These are phyloP conservation scores for Favolaschia claudopus DNA, from an alignment of 768 basidiomycete species.

Conservation along the genomic window DNA sequence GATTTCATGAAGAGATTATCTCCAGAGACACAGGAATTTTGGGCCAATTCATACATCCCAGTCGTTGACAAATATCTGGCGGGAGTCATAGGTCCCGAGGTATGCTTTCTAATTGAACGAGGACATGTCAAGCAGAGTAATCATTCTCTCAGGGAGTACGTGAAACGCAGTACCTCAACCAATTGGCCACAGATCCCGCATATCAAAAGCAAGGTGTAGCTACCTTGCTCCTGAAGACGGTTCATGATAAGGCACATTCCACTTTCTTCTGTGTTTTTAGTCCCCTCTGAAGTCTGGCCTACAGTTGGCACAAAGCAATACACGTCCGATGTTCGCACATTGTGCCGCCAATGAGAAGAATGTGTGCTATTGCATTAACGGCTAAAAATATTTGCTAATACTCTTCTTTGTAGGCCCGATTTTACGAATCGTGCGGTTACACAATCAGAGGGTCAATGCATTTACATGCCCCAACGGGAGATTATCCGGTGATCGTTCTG, in stretches of 20 bases:
- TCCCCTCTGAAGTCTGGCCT: constrained; percentile 2
- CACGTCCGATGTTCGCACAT: constrained; percentile 9
- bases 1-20: constrained; percentile 35
- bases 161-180: constrained; percentile 40
- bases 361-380: background rate
- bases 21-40: constrained; percentile 33
- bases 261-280: background rate
- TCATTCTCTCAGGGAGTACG: constrained; percentile 29
- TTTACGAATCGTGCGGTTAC: constrained; percentile 23
- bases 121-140: background rate
- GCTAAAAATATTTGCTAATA: background rate
- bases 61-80: constrained; percentile 9
- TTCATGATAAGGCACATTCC: constrained; percentile 34
- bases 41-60: constrained; percentile 24
- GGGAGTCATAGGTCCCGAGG: constrained; percentile 9
- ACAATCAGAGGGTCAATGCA: constrained; percentile 6
- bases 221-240: constrained; percentile 33
- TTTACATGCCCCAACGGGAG: constrained; percentile 28
- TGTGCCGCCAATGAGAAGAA: constrained; percentile 22
- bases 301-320: constrained; percentile 8
- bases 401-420: constrained; percentile 10
- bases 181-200: constrained; percentile 34
- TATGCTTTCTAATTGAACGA: background rate
- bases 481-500: constrained; percentile 33
- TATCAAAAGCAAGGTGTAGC: constrained; percentile 35